A percentile compares a stretch with the other conserved stretches of the same genome.
phyloP scores from a whole-genome alignment of 129 eudicot genomes.

The Artemisia annua region DNA sequence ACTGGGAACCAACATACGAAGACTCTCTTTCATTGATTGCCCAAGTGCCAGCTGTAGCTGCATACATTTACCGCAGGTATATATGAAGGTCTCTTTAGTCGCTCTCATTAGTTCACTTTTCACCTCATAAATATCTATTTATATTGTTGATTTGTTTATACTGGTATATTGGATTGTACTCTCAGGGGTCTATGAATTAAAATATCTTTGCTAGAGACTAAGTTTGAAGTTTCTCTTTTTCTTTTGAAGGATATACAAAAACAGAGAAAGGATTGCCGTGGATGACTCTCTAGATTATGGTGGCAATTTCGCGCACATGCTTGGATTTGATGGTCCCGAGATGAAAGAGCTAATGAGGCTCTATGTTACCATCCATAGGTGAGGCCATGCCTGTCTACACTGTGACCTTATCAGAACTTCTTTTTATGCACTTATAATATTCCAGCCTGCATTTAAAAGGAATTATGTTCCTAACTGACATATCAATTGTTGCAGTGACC shows the following conservation, averaged over 20 bases:
- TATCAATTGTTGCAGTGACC: slow-evolving; percentile 68
- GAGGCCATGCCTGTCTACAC: slow-evolving; percentile 5
- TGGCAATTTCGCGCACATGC: slow-evolving; percentile 95
- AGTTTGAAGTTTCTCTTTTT: slow-evolving; percentile 9
- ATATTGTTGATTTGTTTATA: background rate
- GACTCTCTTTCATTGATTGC: slow-evolving; percentile 94
- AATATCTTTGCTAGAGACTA: slow-evolving; percentile 4
- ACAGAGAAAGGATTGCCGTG: slow-evolving; percentile 62
- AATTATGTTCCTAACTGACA: slow-evolving; percentile 12
- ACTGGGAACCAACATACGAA: slow-evolving; percentile 97
- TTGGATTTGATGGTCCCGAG: slow-evolving; percentile 82
- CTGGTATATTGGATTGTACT: background rate
- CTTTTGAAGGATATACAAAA: slow-evolving; percentile 81
- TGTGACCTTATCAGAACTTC: slow-evolving; percentile 5
- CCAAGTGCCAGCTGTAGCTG: slow-evolving; percentile 90
- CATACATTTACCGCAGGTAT: slow-evolving; percentile 93
- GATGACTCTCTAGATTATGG: slow-evolving; percentile 96
- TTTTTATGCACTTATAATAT: background rate
- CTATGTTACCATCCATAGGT: slow-evolving; percentile 92
- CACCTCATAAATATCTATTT: background rate
- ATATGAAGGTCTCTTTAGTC: background rate
- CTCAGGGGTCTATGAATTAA: background rate
- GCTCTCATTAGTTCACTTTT: background rate
- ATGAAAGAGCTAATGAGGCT: slow-evolving; percentile 99
- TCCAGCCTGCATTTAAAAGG: slow-evolving; percentile 11